Conservation (phyloP, 208 protist genomes). For the Leishmania gerbilli region DNA sequence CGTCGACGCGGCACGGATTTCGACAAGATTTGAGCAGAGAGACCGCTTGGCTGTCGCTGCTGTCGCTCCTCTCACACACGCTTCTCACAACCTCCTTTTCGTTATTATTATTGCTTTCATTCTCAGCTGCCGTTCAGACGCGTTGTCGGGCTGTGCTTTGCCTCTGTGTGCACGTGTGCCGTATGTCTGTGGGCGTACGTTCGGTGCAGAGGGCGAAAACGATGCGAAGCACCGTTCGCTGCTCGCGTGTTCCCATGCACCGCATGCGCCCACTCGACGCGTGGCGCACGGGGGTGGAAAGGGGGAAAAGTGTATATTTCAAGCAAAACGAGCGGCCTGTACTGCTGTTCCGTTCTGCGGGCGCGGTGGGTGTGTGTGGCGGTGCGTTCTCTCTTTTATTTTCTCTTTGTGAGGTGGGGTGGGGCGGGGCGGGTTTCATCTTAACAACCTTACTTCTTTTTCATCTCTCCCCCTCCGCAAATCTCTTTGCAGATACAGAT, state of each 20-base stretch:
- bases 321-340: neutral
- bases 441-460: neutral
- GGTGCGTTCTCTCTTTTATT: neutral
- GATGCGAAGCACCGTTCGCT: neutral
- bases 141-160: neutral
- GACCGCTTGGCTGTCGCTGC: neutral
- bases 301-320: neutral
- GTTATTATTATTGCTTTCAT: neutral
- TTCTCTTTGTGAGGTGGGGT: neutral
- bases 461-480: neutral
- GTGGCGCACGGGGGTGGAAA: neutral
- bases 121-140: neutral
- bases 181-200: neutral
- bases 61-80: neutral
- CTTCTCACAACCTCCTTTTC: neutral
- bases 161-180: neutral
- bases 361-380: neutral
- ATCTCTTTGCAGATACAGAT: neutral
- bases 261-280: neutral
- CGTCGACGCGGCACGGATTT: slow-evolving; percentile 28
- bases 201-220: neutral
- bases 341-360: neutral
- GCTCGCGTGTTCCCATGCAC: neutral
- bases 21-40: slow-evolving; percentile 2
- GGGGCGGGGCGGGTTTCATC: neutral